These are phyloP conservation scores for Schizophyllum commune DNA, from an alignment of 1,284 basidiomycete species.

Conservation along the genomic window DNA sequence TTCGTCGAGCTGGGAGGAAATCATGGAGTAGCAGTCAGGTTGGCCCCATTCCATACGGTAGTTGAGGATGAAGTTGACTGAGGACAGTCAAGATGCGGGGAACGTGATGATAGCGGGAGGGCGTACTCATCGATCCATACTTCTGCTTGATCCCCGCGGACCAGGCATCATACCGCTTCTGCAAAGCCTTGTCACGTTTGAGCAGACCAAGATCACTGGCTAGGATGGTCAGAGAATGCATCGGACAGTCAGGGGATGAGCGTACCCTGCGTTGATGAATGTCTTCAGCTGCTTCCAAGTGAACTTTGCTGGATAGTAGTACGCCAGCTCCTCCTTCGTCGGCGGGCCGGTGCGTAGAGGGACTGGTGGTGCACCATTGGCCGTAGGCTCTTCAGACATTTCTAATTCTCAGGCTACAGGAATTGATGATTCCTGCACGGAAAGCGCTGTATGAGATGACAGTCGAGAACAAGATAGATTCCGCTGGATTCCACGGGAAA, in stretches of 20 bases:
- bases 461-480: no score
- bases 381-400: no score
- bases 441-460: no score
- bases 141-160: conserved; percentile 40
- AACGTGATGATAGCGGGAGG: neutral
- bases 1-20: conserved; percentile 36
- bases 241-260: conserved; percentile 4
- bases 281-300: conserved; percentile 69
- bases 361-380: neutral
- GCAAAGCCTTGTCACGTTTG: conserved; percentile 63
- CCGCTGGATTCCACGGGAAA: no score
- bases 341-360: conserved; percentile 38
- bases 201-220: conserved; percentile 69
- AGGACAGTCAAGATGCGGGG: conserved; percentile 4
- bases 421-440: no score
- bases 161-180: conserved; percentile 60
- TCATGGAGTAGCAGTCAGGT: conserved; percentile 49
- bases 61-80: conserved; percentile 60
- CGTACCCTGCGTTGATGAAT: conserved; percentile 69
- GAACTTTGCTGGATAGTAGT: conserved; percentile 64
- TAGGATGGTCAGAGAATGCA: conserved; percentile 1
- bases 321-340: conserved; percentile 55
- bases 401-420: no score
- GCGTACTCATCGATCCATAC: conserved; percentile 61
- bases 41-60: conserved; percentile 69